Evolutionary conservation across 441 rosid genomes (phyloP), one percentile per base, ranked within the genome.

Genomic region (Aleurites moluccanus): DNA sequence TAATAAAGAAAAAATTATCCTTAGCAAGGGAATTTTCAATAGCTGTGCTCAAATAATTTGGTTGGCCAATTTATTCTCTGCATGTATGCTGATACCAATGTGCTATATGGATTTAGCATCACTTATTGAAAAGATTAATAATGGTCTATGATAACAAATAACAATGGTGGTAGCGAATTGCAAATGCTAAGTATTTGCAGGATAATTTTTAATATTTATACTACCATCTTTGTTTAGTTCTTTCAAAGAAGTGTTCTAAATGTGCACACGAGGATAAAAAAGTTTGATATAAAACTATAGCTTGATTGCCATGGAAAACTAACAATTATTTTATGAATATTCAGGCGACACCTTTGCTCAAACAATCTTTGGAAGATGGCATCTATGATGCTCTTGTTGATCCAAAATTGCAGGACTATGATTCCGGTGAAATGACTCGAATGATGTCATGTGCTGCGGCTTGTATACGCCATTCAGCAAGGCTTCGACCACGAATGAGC

Each of bases 381-480:
- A 88, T 85, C 78, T 86, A 84, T 14, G 85, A 82, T n/a, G 66
- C 87, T 78, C 72, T 94, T 68, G 88, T 83, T 59, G 98, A 94
- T 67, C 83, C 87, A 65, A 90, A 76, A 76, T 75, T 95, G 83
- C 79, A 73, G 67, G 84, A 84, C 62, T 93, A 89, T 77, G 83
- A 89, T 76, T 85, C 79, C 73, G 82, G 75, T 30, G 98, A 90
- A 87, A 91, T 95, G 96, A 87, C 81, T 79, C 91, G 89, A 64
- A 90, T 93, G 97, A 86, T 93, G 64, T 84, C 90, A 63, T 95
- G 97, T 79, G 98, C 98, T 75, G 95, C 97, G 1, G 98, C 97
- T 72, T 87, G 93, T 20, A 91, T 93, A 66, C 92, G 97, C 23
- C 92, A 91, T 82, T 89, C 93, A 27, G 96, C 96, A 62, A 83